Conservation (phyloP, 768 basidiomycete genomes). For the Russula virescens region DNA sequence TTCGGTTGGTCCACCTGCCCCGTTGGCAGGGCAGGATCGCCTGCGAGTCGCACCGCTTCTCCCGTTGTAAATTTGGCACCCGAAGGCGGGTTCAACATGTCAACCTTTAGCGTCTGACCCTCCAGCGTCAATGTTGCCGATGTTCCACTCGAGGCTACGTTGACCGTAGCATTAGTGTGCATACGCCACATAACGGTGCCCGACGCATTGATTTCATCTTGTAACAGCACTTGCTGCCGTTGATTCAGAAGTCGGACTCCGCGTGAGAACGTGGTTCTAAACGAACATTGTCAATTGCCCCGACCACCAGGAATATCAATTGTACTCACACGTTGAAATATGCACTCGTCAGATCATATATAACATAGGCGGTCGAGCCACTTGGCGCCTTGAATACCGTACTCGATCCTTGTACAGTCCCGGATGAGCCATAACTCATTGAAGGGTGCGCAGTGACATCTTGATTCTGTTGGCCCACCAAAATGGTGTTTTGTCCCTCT, state of each 20-base stretch:
- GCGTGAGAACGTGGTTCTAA: constrained; percentile 68
- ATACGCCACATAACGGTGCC: constrained; percentile 77
- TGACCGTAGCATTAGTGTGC: constrained; percentile 89
- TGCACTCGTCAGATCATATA: constrained; percentile 69
- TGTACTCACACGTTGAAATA: constrained; percentile 64
- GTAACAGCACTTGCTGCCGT: constrained; percentile 83
- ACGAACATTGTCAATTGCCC: constrained; percentile 20
- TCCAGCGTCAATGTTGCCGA: constrained; percentile 73
- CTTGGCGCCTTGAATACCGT: constrained; percentile 61
- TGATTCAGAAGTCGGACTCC: constrained; percentile 80
- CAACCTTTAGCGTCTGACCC: constrained; percentile 58
- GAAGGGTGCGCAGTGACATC: constrained; percentile 62
- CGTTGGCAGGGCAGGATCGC: constrained; percentile 61
- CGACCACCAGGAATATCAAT: not conserved
- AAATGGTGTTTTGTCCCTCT: constrained; percentile 93
- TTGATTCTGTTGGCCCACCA: constrained; percentile 75
- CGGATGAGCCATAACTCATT: constrained; percentile 47
- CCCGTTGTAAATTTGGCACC: constrained; percentile 60
- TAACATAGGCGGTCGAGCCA: constrained; percentile 76
- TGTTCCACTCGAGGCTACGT: constrained; percentile 47
- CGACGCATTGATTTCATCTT: constrained; percentile 77
- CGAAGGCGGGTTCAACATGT: constrained; percentile 58
- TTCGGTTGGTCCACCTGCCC: constrained; percentile 64
- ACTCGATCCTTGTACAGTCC: constrained; percentile 69
- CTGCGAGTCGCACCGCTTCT: constrained; percentile 47